Conservation (phyloP, 2,329 filamentous ascomycete genomes). For the Trichoderma aggressivum region DNA sequence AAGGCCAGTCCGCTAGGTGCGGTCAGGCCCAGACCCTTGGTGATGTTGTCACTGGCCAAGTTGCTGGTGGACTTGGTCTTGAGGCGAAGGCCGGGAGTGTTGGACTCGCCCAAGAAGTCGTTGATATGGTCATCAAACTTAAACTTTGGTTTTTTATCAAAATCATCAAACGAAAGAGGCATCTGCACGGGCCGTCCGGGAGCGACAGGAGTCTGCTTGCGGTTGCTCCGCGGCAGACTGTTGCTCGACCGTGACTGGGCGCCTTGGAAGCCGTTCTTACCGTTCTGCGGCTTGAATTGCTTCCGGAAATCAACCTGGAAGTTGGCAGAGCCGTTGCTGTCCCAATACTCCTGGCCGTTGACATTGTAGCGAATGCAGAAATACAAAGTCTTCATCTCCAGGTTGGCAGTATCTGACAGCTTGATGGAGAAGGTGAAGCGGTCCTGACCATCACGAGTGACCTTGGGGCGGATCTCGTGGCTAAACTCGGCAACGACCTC, state of each 20-base stretch:
- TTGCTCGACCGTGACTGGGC: constrained; percentile 49
- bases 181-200: constrained; percentile 52
- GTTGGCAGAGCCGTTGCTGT: constrained; percentile 84
- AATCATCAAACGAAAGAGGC: constrained; percentile 65
- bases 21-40: constrained; percentile 47
- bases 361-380: constrained; percentile 88
- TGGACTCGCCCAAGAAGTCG: constrained; percentile 62
- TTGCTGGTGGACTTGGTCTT: constrained; percentile 65
- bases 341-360: constrained; percentile 85
- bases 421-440: constrained; percentile 94
- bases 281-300: constrained; percentile 62
- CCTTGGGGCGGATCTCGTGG: constrained; percentile 68
- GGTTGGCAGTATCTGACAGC: constrained; percentile 82
- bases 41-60: constrained; percentile 60
- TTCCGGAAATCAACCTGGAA: constrained; percentile 93
- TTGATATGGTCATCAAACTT: constrained; percentile 58
- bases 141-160: constrained; percentile 59
- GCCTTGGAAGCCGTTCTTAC: constrained; percentile 52
- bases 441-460: constrained; percentile 67
- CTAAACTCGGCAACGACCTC: constrained; percentile 88
- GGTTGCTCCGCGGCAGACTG: constrained; percentile 66
- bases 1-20: constrained; percentile 70
- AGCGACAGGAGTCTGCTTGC: constrained; percentile 41
- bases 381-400: constrained; percentile 89
- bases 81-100: constrained; percentile 57